Evolutionary conservation across 495 filamentous ascomycete species (phyloP).

Genomic region (Ascobolus immersus): DNA sequence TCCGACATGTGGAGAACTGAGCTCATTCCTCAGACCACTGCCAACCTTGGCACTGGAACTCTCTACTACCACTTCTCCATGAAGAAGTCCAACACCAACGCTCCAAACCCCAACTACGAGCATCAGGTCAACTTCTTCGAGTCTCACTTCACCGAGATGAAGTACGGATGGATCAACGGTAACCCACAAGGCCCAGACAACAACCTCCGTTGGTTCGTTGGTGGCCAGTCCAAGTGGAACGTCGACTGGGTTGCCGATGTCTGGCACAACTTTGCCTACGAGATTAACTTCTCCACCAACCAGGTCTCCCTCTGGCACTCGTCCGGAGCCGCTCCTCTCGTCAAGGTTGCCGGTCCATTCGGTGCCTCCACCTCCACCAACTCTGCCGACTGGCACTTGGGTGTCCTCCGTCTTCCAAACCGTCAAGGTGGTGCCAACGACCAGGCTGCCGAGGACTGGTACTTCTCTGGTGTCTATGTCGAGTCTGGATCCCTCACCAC

Average conservation of each 20-base stretch:
- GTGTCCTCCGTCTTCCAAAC: slow-evolving; percentile 37
- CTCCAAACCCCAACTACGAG: slow-evolving; percentile 34
- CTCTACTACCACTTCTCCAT: slow-evolving; percentile 49
- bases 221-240: slow-evolving; percentile 28
- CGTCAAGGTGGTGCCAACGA: slow-evolving; percentile 24
- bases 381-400: slow-evolving; percentile 50
- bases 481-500: slow-evolving; percentile 39
- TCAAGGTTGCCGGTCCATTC: slow-evolving; percentile 30
- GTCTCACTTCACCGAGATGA: slow-evolving; percentile 52
- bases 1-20: slow-evolving; percentile 34
- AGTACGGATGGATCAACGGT: slow-evolving; percentile 39
- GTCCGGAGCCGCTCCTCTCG: slow-evolving; percentile 30
- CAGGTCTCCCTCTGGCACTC: slow-evolving; percentile 46
- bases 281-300: slow-evolving; percentile 33
- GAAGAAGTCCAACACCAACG: slow-evolving; percentile 30
- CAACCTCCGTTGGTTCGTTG: slow-evolving; percentile 28
- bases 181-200: slow-evolving; percentile 21
- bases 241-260: slow-evolving; percentile 27
- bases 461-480: slow-evolving; percentile 45
- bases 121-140: slow-evolving; percentile 58
- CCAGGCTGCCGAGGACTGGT: slow-evolving; percentile 34
- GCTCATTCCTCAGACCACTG: slow-evolving; percentile 42
- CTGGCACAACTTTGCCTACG: slow-evolving; percentile 51
- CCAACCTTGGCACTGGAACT: slow-evolving; percentile 33
- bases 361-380: slow-evolving; percentile 35